Conservation (phyloP, 805 yeast species). For the Candida boidinii region DNA sequence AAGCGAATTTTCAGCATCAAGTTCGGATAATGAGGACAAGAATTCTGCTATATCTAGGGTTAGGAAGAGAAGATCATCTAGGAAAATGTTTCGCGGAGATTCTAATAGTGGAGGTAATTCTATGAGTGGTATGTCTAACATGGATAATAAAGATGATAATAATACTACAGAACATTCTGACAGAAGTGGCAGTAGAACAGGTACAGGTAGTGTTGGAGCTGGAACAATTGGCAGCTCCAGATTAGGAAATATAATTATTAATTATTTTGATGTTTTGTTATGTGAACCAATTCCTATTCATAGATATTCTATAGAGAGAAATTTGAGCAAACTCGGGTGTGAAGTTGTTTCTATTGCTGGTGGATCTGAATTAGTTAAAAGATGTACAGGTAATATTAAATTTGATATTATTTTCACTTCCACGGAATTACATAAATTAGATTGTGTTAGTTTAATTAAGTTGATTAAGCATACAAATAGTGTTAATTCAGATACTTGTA, state of each 20-base stretch:
- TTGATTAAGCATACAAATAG: conserved; percentile 69
- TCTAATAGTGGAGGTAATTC: not conserved
- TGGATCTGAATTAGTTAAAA: conserved; percentile 75
- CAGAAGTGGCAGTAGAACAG: too few species aligned
- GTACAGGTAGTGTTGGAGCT: too few species aligned
- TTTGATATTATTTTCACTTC: conserved; percentile 83
- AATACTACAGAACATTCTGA: conserved; percentile 11
- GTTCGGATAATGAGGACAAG: conserved; percentile 17
- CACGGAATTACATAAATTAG: conserved; percentile 55
- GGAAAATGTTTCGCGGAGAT: conserved; percentile 17
- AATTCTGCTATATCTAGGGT: conserved; percentile 43
- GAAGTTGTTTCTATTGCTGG: conserved; percentile 67
- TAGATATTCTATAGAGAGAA: conserved; percentile 54
- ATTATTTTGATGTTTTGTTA: conserved; percentile 54
- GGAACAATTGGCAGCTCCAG: too few species aligned
- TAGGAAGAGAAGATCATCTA: conserved; percentile 43
- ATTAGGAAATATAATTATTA: conserved; percentile 13
- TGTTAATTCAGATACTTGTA: conserved; percentile 68
- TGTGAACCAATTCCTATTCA: conserved; percentile 87
- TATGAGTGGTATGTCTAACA: too few species aligned
- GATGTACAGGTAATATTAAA: conserved; percentile 75
- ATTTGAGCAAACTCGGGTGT: conserved; percentile 66
- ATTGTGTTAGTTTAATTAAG: conserved; percentile 69
- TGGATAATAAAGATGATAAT: too few species aligned
- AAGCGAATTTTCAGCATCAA: conserved; percentile 35